phyloP scores from a whole-genome alignment of 2,329 filamentous ascomycete species.

The Fusarium algeriense region DNA sequence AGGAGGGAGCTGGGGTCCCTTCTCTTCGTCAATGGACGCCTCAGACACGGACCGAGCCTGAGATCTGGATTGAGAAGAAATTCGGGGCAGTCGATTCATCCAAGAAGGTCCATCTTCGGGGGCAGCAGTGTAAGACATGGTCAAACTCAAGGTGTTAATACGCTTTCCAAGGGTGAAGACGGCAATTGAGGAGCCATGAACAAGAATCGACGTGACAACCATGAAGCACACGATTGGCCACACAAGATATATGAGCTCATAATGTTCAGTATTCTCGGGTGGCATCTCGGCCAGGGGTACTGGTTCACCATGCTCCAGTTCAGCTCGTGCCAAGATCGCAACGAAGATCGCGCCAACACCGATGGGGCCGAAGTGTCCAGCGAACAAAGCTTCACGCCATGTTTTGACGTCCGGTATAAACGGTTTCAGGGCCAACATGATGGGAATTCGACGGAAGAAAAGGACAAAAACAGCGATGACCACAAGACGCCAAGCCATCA shows the following conservation, averaged over 20 bases:
- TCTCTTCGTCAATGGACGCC: slow-evolving; percentile 75
- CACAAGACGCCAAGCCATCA: slow-evolving; percentile 90
- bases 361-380: slow-evolving; percentile 97
- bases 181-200: slow-evolving; percentile 97
- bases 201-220: slow-evolving; percentile 92
- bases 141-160: slow-evolving; percentile 95
- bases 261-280: slow-evolving; percentile 65
- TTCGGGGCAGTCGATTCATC: slow-evolving; percentile 91
- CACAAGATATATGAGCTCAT: slow-evolving; percentile 83
- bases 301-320: slow-evolving; percentile 81
- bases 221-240: slow-evolving; percentile 97
- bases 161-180: slow-evolving; percentile 98
- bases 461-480: slow-evolving; percentile 94
- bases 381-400: slow-evolving; percentile 96
- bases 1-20: slow-evolving; percentile 71
- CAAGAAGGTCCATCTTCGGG: slow-evolving; percentile 90
- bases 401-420: slow-evolving; percentile 97
- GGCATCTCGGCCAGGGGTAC: slow-evolving; percentile 78
- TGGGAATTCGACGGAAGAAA: slow-evolving; percentile 93
- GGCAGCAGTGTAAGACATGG: slow-evolving; percentile 94
- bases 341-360: slow-evolving; percentile 97
- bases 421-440: slow-evolving; percentile 93
- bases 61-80: slow-evolving; percentile 77
- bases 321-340: slow-evolving; percentile 91
- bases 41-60: slow-evolving; percentile 88